Evolutionary conservation across 2,329 filamentous ascomycete genomes (phyloP).

Genomic region (Trichoderma sp.): DNA sequence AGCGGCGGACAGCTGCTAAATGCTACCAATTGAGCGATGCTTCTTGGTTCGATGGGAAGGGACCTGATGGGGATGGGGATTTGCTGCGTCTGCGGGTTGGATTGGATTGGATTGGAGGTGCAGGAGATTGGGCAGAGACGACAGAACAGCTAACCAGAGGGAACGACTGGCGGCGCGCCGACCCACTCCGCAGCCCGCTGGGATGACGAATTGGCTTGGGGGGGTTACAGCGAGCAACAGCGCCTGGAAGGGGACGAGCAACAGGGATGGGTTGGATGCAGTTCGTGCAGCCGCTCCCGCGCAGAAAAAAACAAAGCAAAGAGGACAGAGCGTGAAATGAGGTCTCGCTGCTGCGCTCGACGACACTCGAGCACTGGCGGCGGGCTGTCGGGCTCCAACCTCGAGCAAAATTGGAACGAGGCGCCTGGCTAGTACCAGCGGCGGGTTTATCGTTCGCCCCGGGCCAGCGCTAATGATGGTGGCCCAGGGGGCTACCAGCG

Average conservation of each 20-base stretch:
- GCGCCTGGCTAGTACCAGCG: constrained; percentile 17
- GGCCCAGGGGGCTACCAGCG: constrained; percentile 17
- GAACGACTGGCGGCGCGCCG: constrained; percentile 25
- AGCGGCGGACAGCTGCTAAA: constrained; percentile 23
- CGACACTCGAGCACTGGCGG: neutral
- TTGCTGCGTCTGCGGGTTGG: constrained; percentile 8
- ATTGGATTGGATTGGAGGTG: constrained; percentile 18
- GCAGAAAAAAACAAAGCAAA: neutral
- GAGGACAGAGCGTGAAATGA: neutral
- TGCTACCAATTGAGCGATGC: constrained; percentile 28
- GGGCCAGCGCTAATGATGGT: constrained; percentile 12
- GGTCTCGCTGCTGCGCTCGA: neutral
- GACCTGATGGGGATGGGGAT: constrained; percentile 1
- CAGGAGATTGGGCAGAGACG: constrained; percentile 25
- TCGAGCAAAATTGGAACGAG: constrained; percentile 24
- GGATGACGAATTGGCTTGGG: constrained; percentile 21
- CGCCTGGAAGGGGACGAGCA: neutral
- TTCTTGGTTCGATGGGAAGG: constrained; percentile 14
- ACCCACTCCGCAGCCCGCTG: constrained; percentile 25
- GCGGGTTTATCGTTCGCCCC: constrained; percentile 20
- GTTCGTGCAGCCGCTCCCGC: neutral
- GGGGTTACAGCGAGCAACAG: constrained; percentile 6
- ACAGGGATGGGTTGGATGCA: constrained; percentile 2
- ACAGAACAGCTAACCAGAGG: constrained; percentile 20
- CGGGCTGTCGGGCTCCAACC: constrained; percentile 4